These are phyloP conservation scores for Tolypocladium ovalisporum DNA, from an alignment of 2,329 filamentous ascomycete genomes.

Conservation along the genomic window DNA sequence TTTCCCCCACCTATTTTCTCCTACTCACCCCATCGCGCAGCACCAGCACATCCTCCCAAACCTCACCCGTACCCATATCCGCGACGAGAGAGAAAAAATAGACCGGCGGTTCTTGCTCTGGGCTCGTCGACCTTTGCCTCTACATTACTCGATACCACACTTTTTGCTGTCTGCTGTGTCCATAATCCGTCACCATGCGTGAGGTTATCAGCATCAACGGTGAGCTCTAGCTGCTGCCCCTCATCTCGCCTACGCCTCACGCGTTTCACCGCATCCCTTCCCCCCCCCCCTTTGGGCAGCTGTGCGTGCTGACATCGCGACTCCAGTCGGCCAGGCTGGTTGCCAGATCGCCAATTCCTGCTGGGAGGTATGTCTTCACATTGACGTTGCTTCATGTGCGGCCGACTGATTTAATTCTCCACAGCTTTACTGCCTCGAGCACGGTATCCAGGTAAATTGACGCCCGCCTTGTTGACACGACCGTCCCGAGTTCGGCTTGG, in stretches of 20 bases:
- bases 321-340: slow-evolving; percentile 94
- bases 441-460: slow-evolving; percentile 84
- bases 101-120: slow-evolving; percentile 12
- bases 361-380: slow-evolving; percentile 79
- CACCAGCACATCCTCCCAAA: slow-evolving; percentile 13
- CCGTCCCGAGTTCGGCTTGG: background rate
- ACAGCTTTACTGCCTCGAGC: slow-evolving; percentile 99
- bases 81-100: slow-evolving; percentile 6
- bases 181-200: slow-evolving; percentile 63
- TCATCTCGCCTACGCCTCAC: slow-evolving; percentile 16
- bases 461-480: slow-evolving; percentile 7
- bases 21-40: slow-evolving; percentile 13
- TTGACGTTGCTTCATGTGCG: background rate
- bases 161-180: slow-evolving; percentile 7
- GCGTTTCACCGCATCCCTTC: slow-evolving; percentile 6
- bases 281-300: background rate
- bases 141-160: slow-evolving; percentile 9
- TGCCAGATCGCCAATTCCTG: slow-evolving; percentile 99
- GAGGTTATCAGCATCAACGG: slow-evolving; percentile 99
- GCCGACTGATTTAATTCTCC: slow-evolving; percentile 13
- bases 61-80: slow-evolving; percentile 9
- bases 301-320: slow-evolving; percentile 39
- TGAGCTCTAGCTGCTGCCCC: slow-evolving; percentile 43
- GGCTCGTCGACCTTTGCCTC: slow-evolving; percentile 10
- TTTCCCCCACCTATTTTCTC: slow-evolving; percentile 37